Conservation (phyloP, 2,329 filamentous ascomycete species). For the Zalaria obscura region DNA sequence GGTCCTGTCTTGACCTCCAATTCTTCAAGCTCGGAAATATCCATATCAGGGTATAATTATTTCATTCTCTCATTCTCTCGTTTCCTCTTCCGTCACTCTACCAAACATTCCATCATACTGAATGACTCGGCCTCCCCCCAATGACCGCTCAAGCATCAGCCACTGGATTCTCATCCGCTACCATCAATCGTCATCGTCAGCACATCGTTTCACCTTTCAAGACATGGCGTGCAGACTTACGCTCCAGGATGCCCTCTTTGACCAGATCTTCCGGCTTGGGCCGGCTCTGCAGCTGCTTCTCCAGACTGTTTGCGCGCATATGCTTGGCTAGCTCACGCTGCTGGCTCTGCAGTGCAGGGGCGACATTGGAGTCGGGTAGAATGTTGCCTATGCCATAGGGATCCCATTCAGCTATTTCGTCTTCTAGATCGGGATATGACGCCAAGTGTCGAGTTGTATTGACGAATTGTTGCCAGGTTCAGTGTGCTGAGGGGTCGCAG, state of each 20-base stretch:
- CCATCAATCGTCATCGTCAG: no score
- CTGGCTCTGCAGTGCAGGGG: conserved; percentile 64
- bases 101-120: no score
- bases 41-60: no score
- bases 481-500: not conserved
- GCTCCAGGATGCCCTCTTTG: conserved; percentile 61
- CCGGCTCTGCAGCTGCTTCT: conserved; percentile 70
- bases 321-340: conserved; percentile 76
- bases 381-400: conserved; percentile 54
- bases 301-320: conserved; percentile 75
- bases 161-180: not conserved
- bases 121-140: no score
- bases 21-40: no score
- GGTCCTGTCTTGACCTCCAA: no score
- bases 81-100: no score
- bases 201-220: not conserved
- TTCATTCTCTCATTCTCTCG: no score
- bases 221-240: conserved; percentile 5
- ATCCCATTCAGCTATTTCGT: no score
- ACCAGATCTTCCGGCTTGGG: conserved; percentile 65
- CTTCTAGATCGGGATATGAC: no score
- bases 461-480: not conserved
- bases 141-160: not conserved
- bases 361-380: conserved; percentile 62
- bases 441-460: no score